These are phyloP conservation scores for Chaetomium cochliodes DNA, from an alignment of 495 filamentous ascomycete genomes.

Conservation along the genomic window DNA sequence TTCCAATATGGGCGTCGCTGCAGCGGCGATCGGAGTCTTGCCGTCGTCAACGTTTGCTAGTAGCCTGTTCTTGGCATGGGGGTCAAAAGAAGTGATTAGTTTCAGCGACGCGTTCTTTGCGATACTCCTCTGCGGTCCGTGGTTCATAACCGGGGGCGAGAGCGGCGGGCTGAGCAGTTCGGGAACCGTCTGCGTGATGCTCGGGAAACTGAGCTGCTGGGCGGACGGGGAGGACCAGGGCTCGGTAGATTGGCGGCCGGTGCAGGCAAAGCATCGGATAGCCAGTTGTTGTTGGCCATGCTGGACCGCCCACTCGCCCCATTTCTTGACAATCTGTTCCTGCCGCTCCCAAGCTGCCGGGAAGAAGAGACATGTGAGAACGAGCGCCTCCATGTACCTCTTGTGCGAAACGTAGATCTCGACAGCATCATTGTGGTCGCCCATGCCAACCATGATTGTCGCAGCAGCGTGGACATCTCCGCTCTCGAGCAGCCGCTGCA, in stretches of 20 bases:
- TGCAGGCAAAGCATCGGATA: slow-evolving; percentile 87
- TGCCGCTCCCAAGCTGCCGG: slow-evolving; percentile 85
- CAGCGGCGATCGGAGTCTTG: slow-evolving; percentile 71
- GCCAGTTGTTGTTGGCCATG: slow-evolving; percentile 86
- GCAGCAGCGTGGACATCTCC: slow-evolving; percentile 90
- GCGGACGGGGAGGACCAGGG: slow-evolving; percentile 83
- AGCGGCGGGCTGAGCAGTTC: slow-evolving; percentile 60
- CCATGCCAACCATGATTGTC: slow-evolving; percentile 86
- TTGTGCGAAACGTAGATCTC: slow-evolving; percentile 94
- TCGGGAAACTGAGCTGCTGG: slow-evolving; percentile 61
- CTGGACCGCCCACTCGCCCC: slow-evolving; percentile 89
- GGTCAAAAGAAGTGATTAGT: slow-evolving; percentile 85
- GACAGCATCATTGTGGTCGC: slow-evolving; percentile 90
- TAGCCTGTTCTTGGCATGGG: slow-evolving; percentile 62
- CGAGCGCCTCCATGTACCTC: slow-evolving; percentile 84
- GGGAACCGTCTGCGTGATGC: slow-evolving; percentile 46
- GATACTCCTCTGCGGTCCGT: slow-evolving; percentile 56
- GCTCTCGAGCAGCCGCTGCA: slow-evolving; percentile 83
- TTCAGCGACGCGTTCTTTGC: slow-evolving; percentile 85
- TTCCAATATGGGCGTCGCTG: slow-evolving; percentile 86
- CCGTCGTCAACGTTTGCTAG: slow-evolving; percentile 66
- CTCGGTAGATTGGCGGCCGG: slow-evolving; percentile 68
- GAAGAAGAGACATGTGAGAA: slow-evolving; percentile 73
- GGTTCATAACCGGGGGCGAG: slow-evolving; percentile 50
- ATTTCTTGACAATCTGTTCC: slow-evolving; percentile 81